Evolutionary conservation across 345 rosid species (phyloP).

Genomic region (Euphorbia peplus): DNA sequence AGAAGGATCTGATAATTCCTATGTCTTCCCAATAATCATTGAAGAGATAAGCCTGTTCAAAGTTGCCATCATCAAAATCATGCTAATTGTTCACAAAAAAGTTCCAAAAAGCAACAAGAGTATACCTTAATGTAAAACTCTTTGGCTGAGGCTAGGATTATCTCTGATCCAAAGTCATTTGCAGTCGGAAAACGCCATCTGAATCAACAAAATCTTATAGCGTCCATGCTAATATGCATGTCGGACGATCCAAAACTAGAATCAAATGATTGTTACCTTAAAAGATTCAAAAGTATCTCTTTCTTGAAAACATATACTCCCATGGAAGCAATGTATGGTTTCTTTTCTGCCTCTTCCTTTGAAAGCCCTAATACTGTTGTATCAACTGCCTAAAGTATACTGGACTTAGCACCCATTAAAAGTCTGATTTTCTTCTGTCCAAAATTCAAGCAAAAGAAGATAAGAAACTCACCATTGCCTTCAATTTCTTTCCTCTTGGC

Average conservation of each 20-base stretch:
- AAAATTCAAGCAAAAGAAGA: constrained; percentile 1
- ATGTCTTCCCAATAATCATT: constrained; percentile 98
- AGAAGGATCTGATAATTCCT: constrained; percentile 95
- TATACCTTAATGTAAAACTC: constrained; percentile 67
- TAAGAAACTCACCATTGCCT: constrained; percentile 64
- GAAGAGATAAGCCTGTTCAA: constrained; percentile 81
- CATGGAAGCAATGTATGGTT: constrained; percentile 97
- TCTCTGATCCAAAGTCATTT: constrained; percentile 95
- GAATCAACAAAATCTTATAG: too few species aligned
- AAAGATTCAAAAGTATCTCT: constrained; percentile 84
- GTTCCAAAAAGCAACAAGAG: not conserved
- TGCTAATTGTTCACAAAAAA: not conserved
- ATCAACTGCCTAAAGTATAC: constrained; percentile 63
- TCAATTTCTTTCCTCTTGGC: constrained; percentile 74
- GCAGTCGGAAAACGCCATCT: constrained; percentile 99
- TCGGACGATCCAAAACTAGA: not conserved
- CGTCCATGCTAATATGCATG: not conserved
- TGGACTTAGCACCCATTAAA: constrained; percentile 2
- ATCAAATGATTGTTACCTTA: constrained; percentile 51
- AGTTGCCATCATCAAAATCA: constrained; percentile 12
- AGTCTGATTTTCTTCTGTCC: not conserved
- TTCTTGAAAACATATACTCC: constrained; percentile 95
- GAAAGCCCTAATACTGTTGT: constrained; percentile 85
- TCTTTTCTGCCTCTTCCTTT: constrained; percentile 66
- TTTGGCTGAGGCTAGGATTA: constrained; percentile 86